Evolutionary conservation across 306 rosid species (phyloP), one percentile per base, ranked within the genome.

Genomic region (Vicia faba): DNA sequence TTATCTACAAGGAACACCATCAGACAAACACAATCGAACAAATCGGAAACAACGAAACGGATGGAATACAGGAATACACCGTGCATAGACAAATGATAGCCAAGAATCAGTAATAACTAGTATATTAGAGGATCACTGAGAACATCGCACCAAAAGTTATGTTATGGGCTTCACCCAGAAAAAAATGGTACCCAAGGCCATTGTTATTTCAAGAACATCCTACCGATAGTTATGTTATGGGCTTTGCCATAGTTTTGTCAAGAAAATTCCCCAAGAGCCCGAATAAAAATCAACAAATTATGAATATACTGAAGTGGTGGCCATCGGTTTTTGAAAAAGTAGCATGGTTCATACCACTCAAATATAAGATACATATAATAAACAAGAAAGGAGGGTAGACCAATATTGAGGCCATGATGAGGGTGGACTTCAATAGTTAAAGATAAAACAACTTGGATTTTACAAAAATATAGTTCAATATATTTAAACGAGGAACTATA

Each of bases 11-110:
- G 36, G 25, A 11, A 54, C 36, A 54, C 36, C 18, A 0, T 54
- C 61, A 2, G 38, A 26, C 35, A 25, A 25, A 54, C 4, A 54
- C 25, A 26, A 25, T 25, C 28, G 18, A 26, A 54, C 38, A 54
- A 25, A 54, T 54, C 11, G 11, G 60, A 12, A 25, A 54, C 60
- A 26, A 54, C 11, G 9, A 33, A 33, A 54, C 20, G 43, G 10
- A 43, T 25, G 10, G 38, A 67, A 59, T 38, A 50, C 55, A 25
- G n/a, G 38, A 67, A 59, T 38, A 50, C 55, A 25, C 76, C 45
- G 39, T 49, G 62, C 36, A 70, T 43, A 58, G 70, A 54, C 20
- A 14, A 74, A 41, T 20, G 66, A 54, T 44, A 66, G 40, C 64
- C 69, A 48, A 28, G 8, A 48, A 61, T 19, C 13, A 4, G 35